Conservation (phyloP, 2,329 filamentous ascomycete genomes). For the Cladophialophora immunda region DNA sequence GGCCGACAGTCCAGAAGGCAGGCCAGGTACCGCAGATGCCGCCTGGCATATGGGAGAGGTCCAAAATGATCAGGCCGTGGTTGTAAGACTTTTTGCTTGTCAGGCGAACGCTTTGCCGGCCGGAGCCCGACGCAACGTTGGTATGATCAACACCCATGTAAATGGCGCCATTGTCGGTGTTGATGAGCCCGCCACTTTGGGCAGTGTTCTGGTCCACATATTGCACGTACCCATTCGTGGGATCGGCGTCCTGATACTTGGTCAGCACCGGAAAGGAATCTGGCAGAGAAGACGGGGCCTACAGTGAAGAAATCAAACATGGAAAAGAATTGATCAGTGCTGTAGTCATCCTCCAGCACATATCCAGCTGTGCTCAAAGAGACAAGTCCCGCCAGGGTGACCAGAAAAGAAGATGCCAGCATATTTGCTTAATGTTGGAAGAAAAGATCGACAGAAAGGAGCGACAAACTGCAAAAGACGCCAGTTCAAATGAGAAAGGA, state of each 20-base stretch:
- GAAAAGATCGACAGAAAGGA: conserved; percentile 28
- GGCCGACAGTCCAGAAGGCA: conserved; percentile 70
- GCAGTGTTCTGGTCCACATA: conserved; percentile 71
- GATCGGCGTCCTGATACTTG: conserved; percentile 61
- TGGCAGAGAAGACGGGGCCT: conserved; percentile 34
- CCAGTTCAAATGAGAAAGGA: conserved; percentile 24
- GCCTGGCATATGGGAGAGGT: conserved; percentile 76
- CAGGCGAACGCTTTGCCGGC: conserved; percentile 76
- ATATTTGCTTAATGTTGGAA: conserved; percentile 32
- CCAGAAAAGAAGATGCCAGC: conserved; percentile 35
- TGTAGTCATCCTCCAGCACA: conserved; percentile 59
- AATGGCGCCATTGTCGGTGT: conserved; percentile 63
- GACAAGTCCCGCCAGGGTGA: conserved; percentile 37
- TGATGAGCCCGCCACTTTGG: conserved; percentile 65
- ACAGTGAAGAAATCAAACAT: conserved; percentile 62
- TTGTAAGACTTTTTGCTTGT: conserved; percentile 71
- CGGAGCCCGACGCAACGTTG: conserved; percentile 63
- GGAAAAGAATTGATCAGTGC: conserved; percentile 58
- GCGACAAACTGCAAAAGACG: conserved; percentile 19
- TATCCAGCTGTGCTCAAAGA: conserved; percentile 49
- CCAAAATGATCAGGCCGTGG: conserved; percentile 74
- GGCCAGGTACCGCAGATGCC: conserved; percentile 78
- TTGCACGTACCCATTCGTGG: conserved; percentile 77
- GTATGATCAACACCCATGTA: conserved; percentile 75
- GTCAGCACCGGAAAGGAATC: background rate